Conservation (phyloP, 2,329 filamentous ascomycete genomes). For the Penicillium olsonii region DNA sequence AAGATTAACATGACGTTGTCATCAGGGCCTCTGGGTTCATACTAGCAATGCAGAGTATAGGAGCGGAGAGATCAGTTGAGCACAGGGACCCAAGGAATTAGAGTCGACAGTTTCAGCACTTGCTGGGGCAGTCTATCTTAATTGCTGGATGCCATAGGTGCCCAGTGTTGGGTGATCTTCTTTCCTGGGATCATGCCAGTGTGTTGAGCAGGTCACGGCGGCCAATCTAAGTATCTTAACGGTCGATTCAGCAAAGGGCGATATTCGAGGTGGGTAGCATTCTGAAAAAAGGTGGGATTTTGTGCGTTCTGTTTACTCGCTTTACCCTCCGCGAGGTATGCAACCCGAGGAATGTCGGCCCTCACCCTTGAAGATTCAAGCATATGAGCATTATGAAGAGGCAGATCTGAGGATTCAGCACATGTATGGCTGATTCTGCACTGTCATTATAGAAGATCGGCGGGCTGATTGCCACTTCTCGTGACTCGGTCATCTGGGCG, state of each 20-base stretch:
- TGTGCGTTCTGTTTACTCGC: background rate
- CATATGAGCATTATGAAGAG: background rate
- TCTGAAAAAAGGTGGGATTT: background rate
- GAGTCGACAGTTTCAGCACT: background rate
- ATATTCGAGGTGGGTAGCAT: background rate
- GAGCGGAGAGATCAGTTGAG: background rate
- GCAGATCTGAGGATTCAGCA: background rate
- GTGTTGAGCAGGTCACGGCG: background rate
- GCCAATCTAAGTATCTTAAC: no score
- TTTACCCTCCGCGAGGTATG: conserved; percentile 8
- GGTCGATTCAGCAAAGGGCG: background rate
- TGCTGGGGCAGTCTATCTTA: background rate
- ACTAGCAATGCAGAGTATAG: background rate
- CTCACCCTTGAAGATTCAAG: background rate
- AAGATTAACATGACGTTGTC: conserved; percentile 9
- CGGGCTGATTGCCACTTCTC: background rate
- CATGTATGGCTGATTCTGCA: background rate
- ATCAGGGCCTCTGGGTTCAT: background rate
- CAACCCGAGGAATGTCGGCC: conserved; percentile 1
- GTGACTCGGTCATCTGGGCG: background rate
- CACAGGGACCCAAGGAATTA: background rate
- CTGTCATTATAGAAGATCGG: background rate
- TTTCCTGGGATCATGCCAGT: conserved; percentile 2
- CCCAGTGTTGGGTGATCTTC: background rate
- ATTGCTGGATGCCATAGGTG: background rate